phyloP scores from a whole-genome alignment of 1,284 basidiomycete species.

The Microbotryum violaceum region DNA sequence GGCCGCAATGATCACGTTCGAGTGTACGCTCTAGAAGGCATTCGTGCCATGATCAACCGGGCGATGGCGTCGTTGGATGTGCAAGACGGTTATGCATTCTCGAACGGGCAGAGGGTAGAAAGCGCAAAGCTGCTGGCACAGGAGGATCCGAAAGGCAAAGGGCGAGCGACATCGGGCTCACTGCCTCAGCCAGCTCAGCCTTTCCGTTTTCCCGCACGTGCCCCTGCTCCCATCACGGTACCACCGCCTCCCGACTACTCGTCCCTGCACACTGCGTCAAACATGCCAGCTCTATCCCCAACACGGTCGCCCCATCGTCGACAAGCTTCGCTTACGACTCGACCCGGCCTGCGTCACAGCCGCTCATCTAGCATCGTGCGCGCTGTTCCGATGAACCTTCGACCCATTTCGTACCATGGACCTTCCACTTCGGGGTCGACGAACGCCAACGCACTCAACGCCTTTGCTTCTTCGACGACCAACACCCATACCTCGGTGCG shows the following conservation, averaged over 20 bases:
- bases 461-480: too few relatives aligned
- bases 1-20: constrained; percentile 38
- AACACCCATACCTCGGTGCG: not conserved
- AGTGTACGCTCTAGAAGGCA: constrained; percentile 37
- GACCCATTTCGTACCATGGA: constrained; percentile 4
- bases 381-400: constrained; percentile 19
- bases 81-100: constrained; percentile 20
- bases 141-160: constrained; percentile 9
- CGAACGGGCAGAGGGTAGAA: not conserved
- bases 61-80: constrained; percentile 27
- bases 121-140: too few relatives aligned
- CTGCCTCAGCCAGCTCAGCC: not conserved
- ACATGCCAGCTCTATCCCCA: not conserved
- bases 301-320: not conserved
- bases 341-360: not conserved
- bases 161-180: not conserved
- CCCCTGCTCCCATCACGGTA: constrained; percentile 1
- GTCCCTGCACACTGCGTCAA: too few relatives aligned
- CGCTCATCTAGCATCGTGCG: constrained; percentile 1
- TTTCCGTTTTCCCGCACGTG: not conserved
- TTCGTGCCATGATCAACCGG: constrained; percentile 36
- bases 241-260: constrained; percentile 5
- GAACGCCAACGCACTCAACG: too few relatives aligned
- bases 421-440: not conserved
- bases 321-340: not conserved